Percentiles rank a stretch among this genome's conserved stretches.
These are phyloP conservation scores for Pseudogymnoascus sp. DNA, from an alignment of 2,329 filamentous ascomycete genomes.

Conservation along the genomic window DNA sequence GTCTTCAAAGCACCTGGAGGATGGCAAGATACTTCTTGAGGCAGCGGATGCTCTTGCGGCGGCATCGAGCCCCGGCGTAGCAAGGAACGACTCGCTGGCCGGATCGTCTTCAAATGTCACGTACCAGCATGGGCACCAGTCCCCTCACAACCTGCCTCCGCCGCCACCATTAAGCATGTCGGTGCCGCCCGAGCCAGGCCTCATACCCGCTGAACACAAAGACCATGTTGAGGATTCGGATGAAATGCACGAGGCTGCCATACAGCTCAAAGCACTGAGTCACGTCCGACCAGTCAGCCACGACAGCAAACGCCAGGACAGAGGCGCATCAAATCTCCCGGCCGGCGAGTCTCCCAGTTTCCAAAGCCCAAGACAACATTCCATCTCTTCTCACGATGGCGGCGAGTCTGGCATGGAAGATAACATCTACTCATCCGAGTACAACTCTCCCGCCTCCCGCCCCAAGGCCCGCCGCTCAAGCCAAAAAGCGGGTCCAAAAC, in stretches of 20 bases:
- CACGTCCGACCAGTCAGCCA: conserved; percentile 51
- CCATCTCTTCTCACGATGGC: conserved; percentile 33
- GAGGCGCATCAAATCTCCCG: conserved; percentile 27
- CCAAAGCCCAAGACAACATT: conserved; percentile 34
- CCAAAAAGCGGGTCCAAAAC: conserved; percentile 38
- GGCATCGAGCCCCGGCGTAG: conserved; percentile 28
- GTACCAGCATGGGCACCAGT: neutral
- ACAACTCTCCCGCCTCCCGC: conserved; percentile 27
- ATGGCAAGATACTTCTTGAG: conserved; percentile 48
- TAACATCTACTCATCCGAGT: conserved; percentile 28
- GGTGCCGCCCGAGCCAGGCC: conserved; percentile 9
- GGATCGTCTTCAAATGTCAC: conserved; percentile 1
- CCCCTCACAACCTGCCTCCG: neutral
- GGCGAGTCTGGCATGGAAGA: conserved; percentile 37
- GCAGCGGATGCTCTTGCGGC: conserved; percentile 26
- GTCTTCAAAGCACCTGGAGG: conserved; percentile 47
- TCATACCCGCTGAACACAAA: conserved; percentile 32
- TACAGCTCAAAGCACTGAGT: conserved; percentile 58
- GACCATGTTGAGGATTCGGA: conserved; percentile 54
- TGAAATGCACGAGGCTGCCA: conserved; percentile 61
- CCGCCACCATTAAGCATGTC: neutral
- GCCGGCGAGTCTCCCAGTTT: conserved; percentile 25
- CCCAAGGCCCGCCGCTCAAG: conserved; percentile 27
- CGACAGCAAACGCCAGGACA: conserved; percentile 29
- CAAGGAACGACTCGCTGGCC: conserved; percentile 38